A percentile compares a stretch with the other conserved stretches of the same genome.
Conservation (phyloP, 164 flowering plant species). For the Vitis vinifera region DNA sequence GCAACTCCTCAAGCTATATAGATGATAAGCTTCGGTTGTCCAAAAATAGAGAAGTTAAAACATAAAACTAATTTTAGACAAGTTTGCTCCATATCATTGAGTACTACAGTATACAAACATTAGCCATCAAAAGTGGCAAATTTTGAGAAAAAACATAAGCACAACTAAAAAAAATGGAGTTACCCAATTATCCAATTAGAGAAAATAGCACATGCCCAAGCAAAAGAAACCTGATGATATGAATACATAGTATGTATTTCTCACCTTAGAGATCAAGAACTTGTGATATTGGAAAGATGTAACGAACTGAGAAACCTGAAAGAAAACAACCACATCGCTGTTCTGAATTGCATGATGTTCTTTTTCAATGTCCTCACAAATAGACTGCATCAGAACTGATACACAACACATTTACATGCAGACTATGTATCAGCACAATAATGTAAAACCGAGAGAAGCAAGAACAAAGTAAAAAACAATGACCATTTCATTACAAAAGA, state of each 20-base stretch:
- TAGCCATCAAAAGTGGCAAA: no score
- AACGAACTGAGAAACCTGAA: slow-evolving; percentile 78
- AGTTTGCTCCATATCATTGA: no score
- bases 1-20: no score
- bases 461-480: not conserved
- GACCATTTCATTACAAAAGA: not conserved
- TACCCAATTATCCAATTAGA: no score
- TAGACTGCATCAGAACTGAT: slow-evolving; percentile 84
- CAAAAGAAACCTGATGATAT: not conserved
- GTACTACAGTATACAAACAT: no score
- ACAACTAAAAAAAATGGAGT: no score
- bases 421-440: slow-evolving; percentile 1
- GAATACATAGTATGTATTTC: slow-evolving; percentile 6
- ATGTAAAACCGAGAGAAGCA: not conserved
- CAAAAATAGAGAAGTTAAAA: no score
- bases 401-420: slow-evolving; percentile 11
- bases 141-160: no score
- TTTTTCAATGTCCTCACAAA: slow-evolving; percentile 78
- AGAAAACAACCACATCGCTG: slow-evolving; percentile 67
- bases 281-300: slow-evolving; percentile 81
- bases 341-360: slow-evolving; percentile 71
- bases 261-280: slow-evolving; percentile 61
- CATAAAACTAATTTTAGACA: no score
- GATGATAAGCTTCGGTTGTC: no score
- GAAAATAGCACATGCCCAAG: no score